phyloP scores from a whole-genome alignment of 306 rosid species.

The Argentina anserina region DNA sequence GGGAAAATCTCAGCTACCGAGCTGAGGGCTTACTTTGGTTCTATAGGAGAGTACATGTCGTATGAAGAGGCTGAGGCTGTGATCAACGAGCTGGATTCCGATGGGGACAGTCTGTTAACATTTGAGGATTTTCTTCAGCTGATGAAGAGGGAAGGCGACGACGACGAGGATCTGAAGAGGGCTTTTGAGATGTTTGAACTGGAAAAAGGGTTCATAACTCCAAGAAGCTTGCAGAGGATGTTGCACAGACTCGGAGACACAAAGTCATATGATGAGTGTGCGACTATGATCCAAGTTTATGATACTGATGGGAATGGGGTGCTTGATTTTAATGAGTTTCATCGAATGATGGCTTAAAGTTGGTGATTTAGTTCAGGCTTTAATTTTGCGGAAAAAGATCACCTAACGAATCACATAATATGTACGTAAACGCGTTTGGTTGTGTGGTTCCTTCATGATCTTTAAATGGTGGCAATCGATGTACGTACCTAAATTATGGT shows the following conservation, averaged over 20 bases:
- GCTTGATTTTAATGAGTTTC: slow-evolving; percentile 67
- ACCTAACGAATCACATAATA: neutral
- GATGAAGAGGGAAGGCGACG: slow-evolving; percentile 35
- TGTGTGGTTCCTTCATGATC: slow-evolving; percentile 1
- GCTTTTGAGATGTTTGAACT: slow-evolving; percentile 73
- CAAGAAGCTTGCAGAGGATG: slow-evolving; percentile 66
- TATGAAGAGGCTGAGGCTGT: slow-evolving; percentile 51
- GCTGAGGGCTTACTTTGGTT: slow-evolving; percentile 55
- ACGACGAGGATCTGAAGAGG: slow-evolving; percentile 43
- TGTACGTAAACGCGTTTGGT: neutral
- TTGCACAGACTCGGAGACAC: slow-evolving; percentile 61
- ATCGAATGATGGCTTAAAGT: slow-evolving; percentile 61
- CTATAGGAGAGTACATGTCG: slow-evolving; percentile 62
- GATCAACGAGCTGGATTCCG: slow-evolving; percentile 54
- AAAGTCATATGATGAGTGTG: slow-evolving; percentile 57
- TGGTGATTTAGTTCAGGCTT: neutral
- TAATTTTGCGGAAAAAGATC: neutral
- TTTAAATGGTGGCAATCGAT: neutral
- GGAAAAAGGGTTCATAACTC: slow-evolving; percentile 66
- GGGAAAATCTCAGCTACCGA: slow-evolving; percentile 64
- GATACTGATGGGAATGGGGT: slow-evolving; percentile 67
- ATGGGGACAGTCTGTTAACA: slow-evolving; percentile 49
- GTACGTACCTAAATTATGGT: neutral
- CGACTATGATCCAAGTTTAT: slow-evolving; percentile 54
- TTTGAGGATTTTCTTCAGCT: slow-evolving; percentile 50